Base-by-base conservation (phyloP, 352 stramenopile genomes). In the Plasmopara halstedii region DNA sequence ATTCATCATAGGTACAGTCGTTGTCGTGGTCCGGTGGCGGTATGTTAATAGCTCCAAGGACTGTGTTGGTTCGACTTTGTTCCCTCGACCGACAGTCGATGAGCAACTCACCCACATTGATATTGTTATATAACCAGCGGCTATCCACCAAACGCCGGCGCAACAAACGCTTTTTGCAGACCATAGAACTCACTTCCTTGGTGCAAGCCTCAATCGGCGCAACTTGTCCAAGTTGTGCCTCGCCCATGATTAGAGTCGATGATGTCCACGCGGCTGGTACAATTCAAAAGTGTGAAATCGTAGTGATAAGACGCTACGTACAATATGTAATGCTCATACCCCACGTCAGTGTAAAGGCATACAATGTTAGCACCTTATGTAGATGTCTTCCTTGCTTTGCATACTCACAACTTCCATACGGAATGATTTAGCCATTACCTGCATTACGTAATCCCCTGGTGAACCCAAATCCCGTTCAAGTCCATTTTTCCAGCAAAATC, bases 101-200 rank as follows among this genome's bases (percentile, higher is more conserved):
- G 15, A 90, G 17, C 23, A 88, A 11, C 38, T 73, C 67, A 29
- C 79, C 79, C 8, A 77, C 62, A 39, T 79, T 64, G 35, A 88
- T 62, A 34, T 85, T 70, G 70, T 90, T 88, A 52, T 77, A 88
- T 20, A 88, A 71, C 73, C 72, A 90, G 32, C 59, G 70, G 17
- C 56, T 66, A 50, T 78, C 62, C 19, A 86, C 76, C 13, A 44
- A 21, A n/a, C 59, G 49, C 21, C 42, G 62, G 25, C 39, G 31
- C 32, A 54, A 19, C 17, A 26, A 21, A 33, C 46, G 33, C 40
- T 61, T 61, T 41, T 53, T 56, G 22, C 41, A 47, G 13, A 42
- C 6, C 4, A 26, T 11, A 18, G 17, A 15, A 10, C 3, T 13
- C n/a, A 13, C 13, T 23, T 13, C 13, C 25, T 52, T 27, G 14